phyloP scores from a whole-genome alignment of 2,329 filamentous ascomycete genomes.

The Paracamarosporium sp. region DNA sequence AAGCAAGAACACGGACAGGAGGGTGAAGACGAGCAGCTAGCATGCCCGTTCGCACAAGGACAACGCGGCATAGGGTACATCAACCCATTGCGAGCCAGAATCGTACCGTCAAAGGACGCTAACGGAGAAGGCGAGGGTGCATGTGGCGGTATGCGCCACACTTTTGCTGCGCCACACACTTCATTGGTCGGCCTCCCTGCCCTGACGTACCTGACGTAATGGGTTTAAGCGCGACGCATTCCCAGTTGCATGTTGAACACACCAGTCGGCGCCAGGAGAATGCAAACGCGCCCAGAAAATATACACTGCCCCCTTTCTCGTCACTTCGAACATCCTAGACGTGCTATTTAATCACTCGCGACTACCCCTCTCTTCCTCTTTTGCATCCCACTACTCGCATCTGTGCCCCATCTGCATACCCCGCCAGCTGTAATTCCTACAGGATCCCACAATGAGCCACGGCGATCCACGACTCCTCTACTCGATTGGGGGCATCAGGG shows the following conservation, averaged over 20 bases:
- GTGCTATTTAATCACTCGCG: conserved; percentile 10
- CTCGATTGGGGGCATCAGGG: conserved; percentile 80
- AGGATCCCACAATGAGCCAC: conserved; percentile 54
- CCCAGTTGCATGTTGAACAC: conserved; percentile 10
- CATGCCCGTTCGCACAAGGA: neutral
- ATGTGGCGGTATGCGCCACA: conserved; percentile 4
- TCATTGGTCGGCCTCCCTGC: neutral
- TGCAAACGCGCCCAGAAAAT: conserved; percentile 9
- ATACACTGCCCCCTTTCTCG: conserved; percentile 7
- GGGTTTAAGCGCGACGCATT: conserved; percentile 22
- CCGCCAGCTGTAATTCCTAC: conserved; percentile 8
- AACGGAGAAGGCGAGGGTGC: neutral
- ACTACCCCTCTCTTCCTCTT: neutral
- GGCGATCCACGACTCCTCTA: conserved; percentile 64
- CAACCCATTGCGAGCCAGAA: too few species aligned
- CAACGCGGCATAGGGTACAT: neutral
- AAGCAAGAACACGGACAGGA: neutral
- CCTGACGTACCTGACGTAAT: conserved; percentile 16
- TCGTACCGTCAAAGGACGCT: too few species aligned
- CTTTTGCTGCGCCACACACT: neutral
- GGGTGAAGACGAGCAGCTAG: neutral
- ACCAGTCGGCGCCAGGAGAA: conserved; percentile 13
- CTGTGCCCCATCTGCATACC: conserved; percentile 1
- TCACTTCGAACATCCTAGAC: neutral
- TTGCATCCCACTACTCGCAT: neutral